phyloP scores from a whole-genome alignment of 2,329 filamentous ascomycete species.

The Phialemoniopsis sp. region DNA sequence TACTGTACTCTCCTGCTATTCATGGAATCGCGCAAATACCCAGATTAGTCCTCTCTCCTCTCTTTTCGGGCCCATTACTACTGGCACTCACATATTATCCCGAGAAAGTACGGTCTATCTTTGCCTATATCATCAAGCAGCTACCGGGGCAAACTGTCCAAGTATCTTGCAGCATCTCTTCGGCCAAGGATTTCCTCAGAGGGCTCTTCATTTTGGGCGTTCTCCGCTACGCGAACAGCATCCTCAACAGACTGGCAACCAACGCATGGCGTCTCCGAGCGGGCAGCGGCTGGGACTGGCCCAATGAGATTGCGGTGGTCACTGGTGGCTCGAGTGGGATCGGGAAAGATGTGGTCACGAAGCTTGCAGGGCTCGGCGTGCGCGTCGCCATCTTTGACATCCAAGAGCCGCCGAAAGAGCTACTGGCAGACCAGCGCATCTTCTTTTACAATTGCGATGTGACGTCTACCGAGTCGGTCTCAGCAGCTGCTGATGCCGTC shows the following conservation, averaged over 20 bases:
- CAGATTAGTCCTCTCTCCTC: no score
- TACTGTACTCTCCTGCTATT: no score
- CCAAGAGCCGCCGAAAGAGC: slow-evolving; percentile 21
- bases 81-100: no score
- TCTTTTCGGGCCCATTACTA: no score
- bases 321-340: slow-evolving; percentile 20
- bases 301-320: slow-evolving; percentile 17
- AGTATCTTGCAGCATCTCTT: no score
- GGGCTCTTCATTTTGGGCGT: slow-evolving; percentile 1
- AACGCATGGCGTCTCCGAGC: slow-evolving; percentile 15
- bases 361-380: slow-evolving; percentile 26
- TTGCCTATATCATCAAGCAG: no score
- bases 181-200: no score
- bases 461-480: slow-evolving; percentile 33
- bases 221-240: slow-evolving; percentile 9
- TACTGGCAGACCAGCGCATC: slow-evolving; percentile 23
- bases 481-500: slow-evolving; percentile 33
- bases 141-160: no score
- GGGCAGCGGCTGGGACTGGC: slow-evolving; percentile 17
- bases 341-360: slow-evolving; percentile 25
- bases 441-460: slow-evolving; percentile 41
- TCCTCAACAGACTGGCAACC: slow-evolving; percentile 13
- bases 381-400: slow-evolving; percentile 31
- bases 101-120: no score
- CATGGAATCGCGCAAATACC: no score